Evolutionary conservation across 495 filamentous ascomycete genomes (phyloP).

Genomic region (Neurospora tetrasperma): DNA sequence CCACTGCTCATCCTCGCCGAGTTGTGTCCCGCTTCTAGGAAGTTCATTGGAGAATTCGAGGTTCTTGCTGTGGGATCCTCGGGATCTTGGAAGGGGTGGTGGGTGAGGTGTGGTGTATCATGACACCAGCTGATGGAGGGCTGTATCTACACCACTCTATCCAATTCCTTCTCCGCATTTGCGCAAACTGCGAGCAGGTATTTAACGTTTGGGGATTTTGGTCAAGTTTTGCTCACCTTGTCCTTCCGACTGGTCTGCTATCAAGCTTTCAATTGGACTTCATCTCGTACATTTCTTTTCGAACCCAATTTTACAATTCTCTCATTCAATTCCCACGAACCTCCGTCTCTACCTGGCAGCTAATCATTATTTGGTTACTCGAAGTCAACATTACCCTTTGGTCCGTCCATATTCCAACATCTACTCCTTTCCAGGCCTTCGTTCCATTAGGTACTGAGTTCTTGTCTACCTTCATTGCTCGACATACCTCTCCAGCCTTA

Average conservation of each 20-base stretch:
- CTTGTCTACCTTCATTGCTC: neutral
- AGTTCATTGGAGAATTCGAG: conserved; percentile 21
- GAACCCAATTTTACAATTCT: neutral
- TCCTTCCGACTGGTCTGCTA: neutral
- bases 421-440: neutral
- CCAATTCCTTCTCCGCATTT: conserved; percentile 21
- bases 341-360: neutral
- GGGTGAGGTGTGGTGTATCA: conserved; percentile 1
- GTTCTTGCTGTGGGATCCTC: neutral
- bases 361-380: neutral
- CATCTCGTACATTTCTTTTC: neutral
- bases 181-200: conserved; percentile 18
- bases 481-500: neutral
- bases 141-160: neutral
- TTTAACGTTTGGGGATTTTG: conserved; percentile 5
- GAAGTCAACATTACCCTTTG: neutral
- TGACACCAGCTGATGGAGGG: conserved; percentile 2
- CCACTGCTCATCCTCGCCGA: conserved; percentile 9
- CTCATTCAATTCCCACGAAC: neutral
- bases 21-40: conserved; percentile 6
- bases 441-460: neutral
- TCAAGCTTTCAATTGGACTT: neutral
- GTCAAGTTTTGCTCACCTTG: neutral
- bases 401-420: neutral
- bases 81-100: conserved; percentile 4